Evolutionary conservation across 352 stramenopile species (phyloP).

Genomic region (Blastocystis hominis): DNA sequence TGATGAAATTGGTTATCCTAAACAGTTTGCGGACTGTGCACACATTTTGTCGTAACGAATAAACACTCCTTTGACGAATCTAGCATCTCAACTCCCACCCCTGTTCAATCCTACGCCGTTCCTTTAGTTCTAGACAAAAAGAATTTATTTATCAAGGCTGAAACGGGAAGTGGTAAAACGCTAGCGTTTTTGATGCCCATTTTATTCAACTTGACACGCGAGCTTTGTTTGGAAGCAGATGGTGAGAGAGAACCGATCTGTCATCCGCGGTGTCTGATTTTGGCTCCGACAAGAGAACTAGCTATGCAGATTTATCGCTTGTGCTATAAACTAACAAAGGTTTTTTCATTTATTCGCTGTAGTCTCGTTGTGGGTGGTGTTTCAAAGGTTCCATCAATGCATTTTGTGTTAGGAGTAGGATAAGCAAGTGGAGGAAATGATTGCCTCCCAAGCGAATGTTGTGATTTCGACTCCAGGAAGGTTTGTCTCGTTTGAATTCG

Average conservation of each 20-base stretch:
- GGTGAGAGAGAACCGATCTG: constrained; percentile 58
- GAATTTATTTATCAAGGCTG: constrained; percentile 64
- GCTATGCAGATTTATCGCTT: constrained; percentile 37
- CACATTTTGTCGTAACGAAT: not conserved
- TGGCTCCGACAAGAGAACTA: constrained; percentile 62
- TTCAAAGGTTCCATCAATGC: not conserved
- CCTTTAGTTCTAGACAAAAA: constrained; percentile 60
- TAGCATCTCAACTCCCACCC: constrained; percentile 62
- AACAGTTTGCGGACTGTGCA: not conserved
- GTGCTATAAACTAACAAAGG: constrained; percentile 14
- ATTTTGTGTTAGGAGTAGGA: not conserved
- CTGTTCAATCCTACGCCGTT: constrained; percentile 66
- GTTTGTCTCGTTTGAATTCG: not conserved
- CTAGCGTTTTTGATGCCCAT: constrained; percentile 67
- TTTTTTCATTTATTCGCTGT: not conserved
- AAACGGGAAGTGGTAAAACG: constrained; percentile 68
- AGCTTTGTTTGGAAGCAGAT: constrained; percentile 51
- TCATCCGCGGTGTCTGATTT: constrained; percentile 63
- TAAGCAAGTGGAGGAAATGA: not conserved
- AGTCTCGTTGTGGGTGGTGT: constrained; percentile 12
- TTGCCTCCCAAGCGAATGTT: not conserved
- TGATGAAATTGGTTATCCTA: not conserved
- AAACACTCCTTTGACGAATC: not conserved
- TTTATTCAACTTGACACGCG: constrained; percentile 65
- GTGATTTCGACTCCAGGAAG: constrained; percentile 30